Evolutionary conservation across 331 rosid genomes (phyloP).

Genomic region (Quercus tomentella): DNA sequence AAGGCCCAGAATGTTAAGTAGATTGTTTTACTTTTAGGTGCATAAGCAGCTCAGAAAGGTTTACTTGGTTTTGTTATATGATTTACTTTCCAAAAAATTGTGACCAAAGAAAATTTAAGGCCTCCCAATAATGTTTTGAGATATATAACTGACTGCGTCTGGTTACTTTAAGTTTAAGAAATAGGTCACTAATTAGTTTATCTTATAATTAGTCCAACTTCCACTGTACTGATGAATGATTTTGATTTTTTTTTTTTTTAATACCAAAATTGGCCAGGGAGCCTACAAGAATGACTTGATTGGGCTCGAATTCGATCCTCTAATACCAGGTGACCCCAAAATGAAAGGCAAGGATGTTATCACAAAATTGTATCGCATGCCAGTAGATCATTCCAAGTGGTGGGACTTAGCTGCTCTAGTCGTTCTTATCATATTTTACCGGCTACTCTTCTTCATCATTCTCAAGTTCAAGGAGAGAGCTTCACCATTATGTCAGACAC

Average conservation of each 20-base stretch:
- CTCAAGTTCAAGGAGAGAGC: slow-evolving; percentile 89
- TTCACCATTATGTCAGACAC: slow-evolving; percentile 58
- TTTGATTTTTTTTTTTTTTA: neutral
- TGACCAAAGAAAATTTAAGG: neutral
- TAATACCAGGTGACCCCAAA: slow-evolving; percentile 52
- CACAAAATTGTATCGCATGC: slow-evolving; percentile 52
- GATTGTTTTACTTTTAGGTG: neutral
- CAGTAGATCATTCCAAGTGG: slow-evolving; percentile 76
- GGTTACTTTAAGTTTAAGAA: neutral
- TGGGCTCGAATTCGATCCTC: slow-evolving; percentile 78
- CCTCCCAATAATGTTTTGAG: neutral
- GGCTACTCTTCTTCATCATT: slow-evolving; percentile 58
- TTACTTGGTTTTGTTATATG: neutral
- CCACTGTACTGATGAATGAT: neutral
- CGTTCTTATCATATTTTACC: slow-evolving; percentile 42
- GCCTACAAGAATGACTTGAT: slow-evolving; percentile 82
- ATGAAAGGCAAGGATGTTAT: slow-evolving; percentile 56
- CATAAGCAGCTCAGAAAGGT: neutral
- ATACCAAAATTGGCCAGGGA: slow-evolving; percentile 43
- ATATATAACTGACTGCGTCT: neutral
- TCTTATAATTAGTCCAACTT: neutral
- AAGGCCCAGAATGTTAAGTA: neutral
- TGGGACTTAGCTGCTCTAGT: slow-evolving; percentile 72
- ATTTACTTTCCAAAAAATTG: neutral
- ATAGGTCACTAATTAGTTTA: neutral